Evolutionary conservation across 352 stramenopile genomes (phyloP), one percentile per base, ranked within the genome.

Genomic region (Globisporangium middletonii): DNA sequence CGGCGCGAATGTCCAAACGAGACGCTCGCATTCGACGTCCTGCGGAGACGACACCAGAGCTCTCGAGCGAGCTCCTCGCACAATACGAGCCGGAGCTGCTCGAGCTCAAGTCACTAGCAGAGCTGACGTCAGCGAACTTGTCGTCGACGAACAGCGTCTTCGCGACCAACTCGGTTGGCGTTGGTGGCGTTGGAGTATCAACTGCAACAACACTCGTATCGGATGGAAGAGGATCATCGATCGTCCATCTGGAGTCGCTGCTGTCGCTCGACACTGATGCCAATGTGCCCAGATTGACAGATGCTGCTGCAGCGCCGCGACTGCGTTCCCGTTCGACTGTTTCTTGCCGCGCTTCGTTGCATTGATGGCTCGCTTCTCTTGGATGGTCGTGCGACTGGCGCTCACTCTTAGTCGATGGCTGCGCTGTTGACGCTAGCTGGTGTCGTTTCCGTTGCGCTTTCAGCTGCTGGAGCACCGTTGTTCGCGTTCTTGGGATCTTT

Each of bases 401-500:
- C 16, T 41, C 8, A 9, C 23, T 11, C 3, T 2, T 42, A 15
- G n/a, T 8, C 13, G 13, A 2, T 27, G 13, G 12, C n/a, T 15
- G 30, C 19, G 8, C 2, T 0, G 3, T 4, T 33, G 27, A 13
- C 0, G 30, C 16, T 26, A 19, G 19, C 1, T n/a, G 16, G 15
- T 30, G 50, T 30, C 33, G 57, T 26, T 63, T 63, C 3, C 57
- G 50, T 26, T 63, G 43, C 9, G 43, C 42, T 50, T 50, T 46
- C 6, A 63, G 43, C 18, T 52, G 47, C 43, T 42, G 57, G 4
- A 63, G 42, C 18, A 58, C 35, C 13, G 33, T 18, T 4, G 8
- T 19, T 28, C 23, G 33, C 2, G 43, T 45, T 12, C 33, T 38
- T 38, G 33, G 33, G 9, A 38, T 12, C 33, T 12, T 7, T 12